These are phyloP conservation scores for Beauveria bassiana DNA, from an alignment of 2,329 filamentous ascomycete genomes.

Conservation along the genomic window DNA sequence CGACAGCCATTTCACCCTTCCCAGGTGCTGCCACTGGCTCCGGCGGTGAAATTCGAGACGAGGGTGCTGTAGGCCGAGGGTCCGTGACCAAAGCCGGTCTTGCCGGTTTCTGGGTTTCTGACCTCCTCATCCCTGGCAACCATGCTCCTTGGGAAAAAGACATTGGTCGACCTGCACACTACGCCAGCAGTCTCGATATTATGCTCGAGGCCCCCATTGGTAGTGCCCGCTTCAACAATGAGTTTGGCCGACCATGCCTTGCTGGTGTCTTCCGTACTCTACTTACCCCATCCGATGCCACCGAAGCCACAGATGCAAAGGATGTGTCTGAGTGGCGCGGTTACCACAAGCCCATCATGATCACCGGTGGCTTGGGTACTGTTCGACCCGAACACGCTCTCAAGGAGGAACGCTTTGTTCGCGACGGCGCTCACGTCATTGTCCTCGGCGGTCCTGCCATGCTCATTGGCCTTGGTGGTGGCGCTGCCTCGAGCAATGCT, in stretches of 20 bases:
- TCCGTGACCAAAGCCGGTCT: constrained; percentile 90
- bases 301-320: constrained; percentile 34
- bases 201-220: constrained; percentile 97
- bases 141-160: constrained; percentile 84
- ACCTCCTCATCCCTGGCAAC: constrained; percentile 80
- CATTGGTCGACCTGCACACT: constrained; percentile 82
- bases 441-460: constrained; percentile 94
- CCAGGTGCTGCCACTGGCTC: constrained; percentile 90
- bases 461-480: constrained; percentile 93
- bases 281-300: constrained; percentile 50
- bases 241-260: constrained; percentile 86
- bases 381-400: constrained; percentile 86
- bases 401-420: constrained; percentile 72
- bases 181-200: constrained; percentile 89
- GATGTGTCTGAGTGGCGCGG: constrained; percentile 63
- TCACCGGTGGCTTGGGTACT: constrained; percentile 89
- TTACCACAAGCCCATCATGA: constrained; percentile 98
- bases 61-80: constrained; percentile 87
- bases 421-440: constrained; percentile 80
- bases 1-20: constrained; percentile 89
- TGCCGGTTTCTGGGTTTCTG: constrained; percentile 89
- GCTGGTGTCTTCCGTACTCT: constrained; percentile 89
- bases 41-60: constrained; percentile 91
- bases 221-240: constrained; percentile 93
- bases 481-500: constrained; percentile 84